Base-by-base conservation (phyloP, 306 rosid species). In the Vicia sativa region DNA sequence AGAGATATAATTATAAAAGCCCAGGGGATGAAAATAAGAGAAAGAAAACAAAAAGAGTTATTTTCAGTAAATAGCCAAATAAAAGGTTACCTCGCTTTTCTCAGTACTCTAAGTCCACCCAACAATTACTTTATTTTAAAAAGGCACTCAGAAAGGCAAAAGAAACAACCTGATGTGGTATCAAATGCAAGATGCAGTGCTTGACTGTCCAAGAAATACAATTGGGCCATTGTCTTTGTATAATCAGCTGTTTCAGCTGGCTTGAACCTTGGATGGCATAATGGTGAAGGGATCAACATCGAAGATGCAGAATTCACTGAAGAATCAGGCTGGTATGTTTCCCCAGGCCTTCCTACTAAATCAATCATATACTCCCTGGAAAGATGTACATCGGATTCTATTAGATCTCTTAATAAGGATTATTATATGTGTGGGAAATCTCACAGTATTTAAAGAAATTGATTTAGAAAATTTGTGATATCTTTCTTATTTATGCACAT, bases 321-420 rank as follows among this genome's bases (percentile, higher is more conserved):
- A 69, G 98, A 87, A 90, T 92, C 93, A 15, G 96, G 98, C 72
- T 81, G 91, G 21, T 82, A 77, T 57, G 83, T 71, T 68, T 65
- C 72, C 65, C 98, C 98, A 34, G 98, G 98, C 56, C 78, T 83
- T 68, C 87, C 93, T 75, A 92, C 77, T 86, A 92, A 86, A 77
- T 92, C 98, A 43, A 92, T 79, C 77, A 87, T 71, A 74, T 81
- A 87, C 89, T 92, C 98, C 88, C 98, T 92, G 80, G 12, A 62
- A 58, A 60, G 49, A 52, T 67, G 66, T 13, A 66, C 6, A 59
- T 16, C 59, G 43, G 31, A 52, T 54, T 62, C 69, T 26, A 39
- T 48, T 8, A 48, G 21, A 48, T 26, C 6, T 16, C 55, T 48
- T 16, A 48, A 7, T 48, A 48, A 16, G 11, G 5, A 48, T 49